These are phyloP conservation scores for Aspergillus fumigatiaffinis DNA, from an alignment of 2,329 filamentous ascomycete species.

Conservation along the genomic window DNA sequence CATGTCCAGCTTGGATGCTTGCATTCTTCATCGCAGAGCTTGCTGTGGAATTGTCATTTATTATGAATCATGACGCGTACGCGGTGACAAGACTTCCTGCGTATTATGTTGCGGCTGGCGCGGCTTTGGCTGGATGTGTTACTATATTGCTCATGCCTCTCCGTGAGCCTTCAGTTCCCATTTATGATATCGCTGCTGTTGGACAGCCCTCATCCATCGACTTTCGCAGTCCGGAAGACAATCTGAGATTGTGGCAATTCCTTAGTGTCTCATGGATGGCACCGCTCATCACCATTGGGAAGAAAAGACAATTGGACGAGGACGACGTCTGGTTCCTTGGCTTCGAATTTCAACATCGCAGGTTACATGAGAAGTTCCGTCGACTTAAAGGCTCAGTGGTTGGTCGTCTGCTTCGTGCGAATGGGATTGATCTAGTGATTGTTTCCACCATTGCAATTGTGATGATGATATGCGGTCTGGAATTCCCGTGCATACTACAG, in stretches of 20 bases:
- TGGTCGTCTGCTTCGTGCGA: slow-evolving; percentile 65
- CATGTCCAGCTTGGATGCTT: slow-evolving; percentile 39
- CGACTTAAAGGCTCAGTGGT: slow-evolving; percentile 70
- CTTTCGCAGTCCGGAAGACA: slow-evolving; percentile 75
- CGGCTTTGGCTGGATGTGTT: slow-evolving; percentile 47
- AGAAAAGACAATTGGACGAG: slow-evolving; percentile 64
- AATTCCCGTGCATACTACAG: neutral
- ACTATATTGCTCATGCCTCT: slow-evolving; percentile 66
- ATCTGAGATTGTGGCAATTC: slow-evolving; percentile 75
- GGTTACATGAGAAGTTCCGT: slow-evolving; percentile 70
- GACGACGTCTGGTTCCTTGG: slow-evolving; percentile 78
- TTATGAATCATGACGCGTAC: slow-evolving; percentile 19
- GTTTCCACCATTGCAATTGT: slow-evolving; percentile 62
- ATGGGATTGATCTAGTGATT: slow-evolving; percentile 72
- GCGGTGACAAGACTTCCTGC: slow-evolving; percentile 14
- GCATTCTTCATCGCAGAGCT: slow-evolving; percentile 30
- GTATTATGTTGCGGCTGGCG: slow-evolving; percentile 29
- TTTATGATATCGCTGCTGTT: slow-evolving; percentile 56
- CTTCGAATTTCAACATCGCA: slow-evolving; percentile 75
- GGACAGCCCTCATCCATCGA: slow-evolving; percentile 53
- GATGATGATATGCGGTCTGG: slow-evolving; percentile 54
- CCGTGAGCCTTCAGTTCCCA: slow-evolving; percentile 55
- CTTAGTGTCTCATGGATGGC: slow-evolving; percentile 81
- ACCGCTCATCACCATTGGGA: slow-evolving; percentile 65
- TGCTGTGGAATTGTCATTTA: slow-evolving; percentile 32